Base-by-base conservation (phyloP, 371 early-diverging fungal genomes). In the Ordospora pajunii region DNA sequence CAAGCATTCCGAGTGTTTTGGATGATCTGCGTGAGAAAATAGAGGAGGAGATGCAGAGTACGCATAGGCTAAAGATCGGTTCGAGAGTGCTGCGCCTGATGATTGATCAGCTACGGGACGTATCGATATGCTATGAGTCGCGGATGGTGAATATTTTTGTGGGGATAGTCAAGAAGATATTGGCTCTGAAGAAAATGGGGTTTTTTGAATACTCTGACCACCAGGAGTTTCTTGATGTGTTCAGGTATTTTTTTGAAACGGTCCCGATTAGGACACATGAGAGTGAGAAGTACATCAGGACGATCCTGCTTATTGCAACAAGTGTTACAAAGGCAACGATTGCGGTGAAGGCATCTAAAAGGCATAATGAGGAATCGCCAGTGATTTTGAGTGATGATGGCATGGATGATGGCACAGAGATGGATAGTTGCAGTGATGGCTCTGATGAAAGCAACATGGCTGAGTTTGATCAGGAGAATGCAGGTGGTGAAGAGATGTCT, bases 141-240 rank as follows among this genome's bases (percentile, higher is more conserved):
- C 58, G 58, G 25, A 58, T 58, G 17, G 17, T 58, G 40, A 58
- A 40, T 27, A 58, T 58, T 37, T 58, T 58, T 58, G 58, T 25
- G 12, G 58, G 58, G 37, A 40, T 58, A 40, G 40, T 58, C 17
- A 12, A 37, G 37, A 40, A 58, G 58, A 58, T 58, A 27, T 40
- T 58, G 40, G 37, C 7, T n/a, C 58, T 58, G 58, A 58, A 58
- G 37, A 58, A 17, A 10, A 37, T 37, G 3, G 58, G 58, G 7
- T 7, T 37, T 14, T 58, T 58, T 17, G 58, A 58, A 32, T 58
- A 58, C 17, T 58, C 58, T 27, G 58, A 58, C 19, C 58, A 58
- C 37, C 58, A 58, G 58, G 58, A 58, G 19, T 58, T 58, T 37
- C 58, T 58, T 11, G 58, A 58, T 58, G 58, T 58, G 0, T 58